phyloP scores from a whole-genome alignment of 805 yeast genomes.

The Yarrowia hollandica region DNA sequence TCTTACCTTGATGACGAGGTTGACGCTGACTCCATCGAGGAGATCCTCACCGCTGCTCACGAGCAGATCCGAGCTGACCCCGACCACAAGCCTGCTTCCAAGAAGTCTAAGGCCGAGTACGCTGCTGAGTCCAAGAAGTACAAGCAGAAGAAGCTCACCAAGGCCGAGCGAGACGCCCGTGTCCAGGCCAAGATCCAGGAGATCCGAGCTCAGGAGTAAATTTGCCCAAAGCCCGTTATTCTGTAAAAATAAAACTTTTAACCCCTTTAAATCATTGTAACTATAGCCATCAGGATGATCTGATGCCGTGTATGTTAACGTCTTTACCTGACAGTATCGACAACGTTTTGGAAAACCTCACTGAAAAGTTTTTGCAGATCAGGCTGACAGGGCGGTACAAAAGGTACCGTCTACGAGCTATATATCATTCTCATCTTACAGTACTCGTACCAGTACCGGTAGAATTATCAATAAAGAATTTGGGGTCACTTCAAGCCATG shows the following conservation, averaged over 20 bases:
- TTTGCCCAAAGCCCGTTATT: background rate
- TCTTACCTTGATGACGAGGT: conserved; percentile 95
- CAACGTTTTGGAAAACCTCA: too few species aligned
- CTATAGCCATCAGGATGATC: background rate
- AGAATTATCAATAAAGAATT: too few species aligned
- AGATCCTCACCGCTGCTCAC: conserved; percentile 91
- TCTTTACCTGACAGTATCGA: too few species aligned
- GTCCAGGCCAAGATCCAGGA: conserved; percentile 93
- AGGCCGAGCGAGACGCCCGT: conserved; percentile 84
- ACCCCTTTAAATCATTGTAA: background rate
- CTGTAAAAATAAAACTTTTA: conserved; percentile 13
- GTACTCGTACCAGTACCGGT: too few species aligned
- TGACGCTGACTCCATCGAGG: conserved; percentile 96
- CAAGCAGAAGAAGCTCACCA: conserved; percentile 86
- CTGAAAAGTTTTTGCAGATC: too few species aligned
- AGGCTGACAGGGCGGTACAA: too few species aligned
- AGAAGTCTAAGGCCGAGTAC: conserved; percentile 96
- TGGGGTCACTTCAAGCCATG: too few species aligned
- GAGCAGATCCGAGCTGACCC: conserved; percentile 97
- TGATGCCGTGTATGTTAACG: background rate
- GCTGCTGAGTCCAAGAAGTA: conserved; percentile 94
- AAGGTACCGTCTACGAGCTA: too few species aligned
- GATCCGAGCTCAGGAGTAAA: conserved; percentile 42
- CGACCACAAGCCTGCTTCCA: conserved; percentile 80
- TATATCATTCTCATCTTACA: too few species aligned